These are phyloP conservation scores for Phaseolus lunatus DNA, from an alignment of 306 rosid species.

Conservation along the genomic window DNA sequence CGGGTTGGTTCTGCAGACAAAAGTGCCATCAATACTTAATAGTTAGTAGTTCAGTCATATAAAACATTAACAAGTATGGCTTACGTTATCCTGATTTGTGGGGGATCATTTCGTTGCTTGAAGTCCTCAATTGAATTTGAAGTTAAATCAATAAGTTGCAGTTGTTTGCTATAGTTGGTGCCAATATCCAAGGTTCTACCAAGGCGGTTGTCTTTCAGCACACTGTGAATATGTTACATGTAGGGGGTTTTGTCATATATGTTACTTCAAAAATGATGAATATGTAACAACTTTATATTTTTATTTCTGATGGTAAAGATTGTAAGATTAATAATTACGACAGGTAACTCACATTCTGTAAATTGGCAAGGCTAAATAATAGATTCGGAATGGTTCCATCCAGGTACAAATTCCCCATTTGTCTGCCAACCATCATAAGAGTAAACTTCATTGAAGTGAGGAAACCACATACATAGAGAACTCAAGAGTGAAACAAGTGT, in stretches of 20 bases:
- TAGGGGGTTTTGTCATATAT: neutral
- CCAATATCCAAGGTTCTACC: constrained; percentile 45
- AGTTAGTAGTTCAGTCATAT: neutral
- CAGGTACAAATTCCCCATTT: constrained; percentile 50
- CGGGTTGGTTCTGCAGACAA: constrained; percentile 54
- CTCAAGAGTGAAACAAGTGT: constrained; percentile 1
- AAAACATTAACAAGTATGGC: neutral
- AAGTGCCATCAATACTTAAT: neutral
- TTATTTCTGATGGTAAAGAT: neutral
- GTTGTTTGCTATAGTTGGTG: neutral
- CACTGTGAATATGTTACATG: constrained; percentile 19
- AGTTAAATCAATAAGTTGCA: constrained; percentile 32
- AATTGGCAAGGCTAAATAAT: constrained; percentile 49
- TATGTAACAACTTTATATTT: neutral
- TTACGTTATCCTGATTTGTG: constrained; percentile 27
- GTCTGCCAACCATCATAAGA: constrained; percentile 43
- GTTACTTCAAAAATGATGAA: neutral
- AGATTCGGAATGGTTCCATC: constrained; percentile 48
- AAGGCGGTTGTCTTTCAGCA: constrained; percentile 9
- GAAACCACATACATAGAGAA: constrained; percentile 2
- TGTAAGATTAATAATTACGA: constrained; percentile 3
- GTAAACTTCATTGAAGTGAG: neutral
- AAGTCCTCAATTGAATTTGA: constrained; percentile 10
- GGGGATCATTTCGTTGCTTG: neutral
- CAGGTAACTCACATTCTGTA: constrained; percentile 54